These are phyloP conservation scores for Xanthoparmelia taractica DNA, from an alignment of 495 filamentous ascomycete species.

Conservation along the genomic window DNA sequence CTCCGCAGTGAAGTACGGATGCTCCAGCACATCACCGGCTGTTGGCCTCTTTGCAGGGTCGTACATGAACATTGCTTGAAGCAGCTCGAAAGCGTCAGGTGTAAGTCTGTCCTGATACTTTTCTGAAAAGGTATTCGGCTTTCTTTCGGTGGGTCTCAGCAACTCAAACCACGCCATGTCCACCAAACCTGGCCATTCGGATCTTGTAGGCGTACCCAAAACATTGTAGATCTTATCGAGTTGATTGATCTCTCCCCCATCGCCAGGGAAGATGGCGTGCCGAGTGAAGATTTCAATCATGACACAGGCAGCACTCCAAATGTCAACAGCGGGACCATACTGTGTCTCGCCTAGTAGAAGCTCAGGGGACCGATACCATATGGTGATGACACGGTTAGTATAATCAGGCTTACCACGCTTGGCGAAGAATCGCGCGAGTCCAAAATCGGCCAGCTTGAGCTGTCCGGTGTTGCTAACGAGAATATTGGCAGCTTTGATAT, in stretches of 20 bases:
- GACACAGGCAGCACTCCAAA: conserved; percentile 97
- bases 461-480: conserved; percentile 80
- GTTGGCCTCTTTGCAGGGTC: conserved; percentile 80
- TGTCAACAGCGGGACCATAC: conserved; percentile 90
- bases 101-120: conserved; percentile 68
- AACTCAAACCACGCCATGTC: conserved; percentile 97
- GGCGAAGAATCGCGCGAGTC: conserved; percentile 91
- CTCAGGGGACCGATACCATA: conserved; percentile 42
- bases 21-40: conserved; percentile 76
- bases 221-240: conserved; percentile 90
- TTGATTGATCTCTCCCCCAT: conserved; percentile 90
- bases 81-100: conserved; percentile 72
- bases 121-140: conserved; percentile 71
- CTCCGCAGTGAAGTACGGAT: conserved; percentile 82
- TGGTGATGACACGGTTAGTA: conserved; percentile 95
- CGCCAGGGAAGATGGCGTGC: conserved; percentile 90
- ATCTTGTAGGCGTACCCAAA: conserved; percentile 79
- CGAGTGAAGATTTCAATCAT: conserved; percentile 94
- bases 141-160: conserved; percentile 65
- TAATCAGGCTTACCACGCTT: conserved; percentile 92
- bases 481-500: conserved; percentile 94
- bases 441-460: conserved; percentile 93
- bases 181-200: conserved; percentile 77
- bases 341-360: conserved; percentile 88
- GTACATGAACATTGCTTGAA: conserved; percentile 73